A percentile compares a stretch with the other conserved stretches of the same genome.
These are phyloP conservation scores for Antarctomyces pellizariae DNA, from an alignment of 495 filamentous ascomycete genomes.

Conservation along the genomic window DNA sequence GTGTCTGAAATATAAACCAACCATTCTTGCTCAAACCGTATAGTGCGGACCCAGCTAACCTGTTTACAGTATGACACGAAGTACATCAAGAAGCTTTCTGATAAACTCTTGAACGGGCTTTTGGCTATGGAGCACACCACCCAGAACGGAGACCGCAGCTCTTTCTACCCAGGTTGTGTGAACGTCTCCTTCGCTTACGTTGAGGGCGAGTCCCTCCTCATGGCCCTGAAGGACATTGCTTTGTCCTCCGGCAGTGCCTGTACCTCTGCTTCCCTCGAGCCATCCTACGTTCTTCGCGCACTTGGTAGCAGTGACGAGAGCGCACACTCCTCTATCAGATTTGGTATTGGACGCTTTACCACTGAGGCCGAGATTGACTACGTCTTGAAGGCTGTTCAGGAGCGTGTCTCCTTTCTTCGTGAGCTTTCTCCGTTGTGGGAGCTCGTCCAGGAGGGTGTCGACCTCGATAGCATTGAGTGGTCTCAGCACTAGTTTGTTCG, in stretches of 20 bases:
- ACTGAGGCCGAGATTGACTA: constrained; percentile 93
- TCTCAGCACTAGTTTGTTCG: constrained; percentile 50
- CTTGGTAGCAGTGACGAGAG: constrained; percentile 91
- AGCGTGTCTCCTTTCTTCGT: constrained; percentile 73
- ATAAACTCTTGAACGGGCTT: constrained; percentile 58
- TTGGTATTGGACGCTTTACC: constrained; percentile 93
- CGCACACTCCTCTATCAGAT: constrained; percentile 91
- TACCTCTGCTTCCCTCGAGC: constrained; percentile 89
- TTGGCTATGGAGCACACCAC: constrained; percentile 75
- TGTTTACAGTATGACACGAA: constrained; percentile 61
- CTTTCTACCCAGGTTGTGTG: constrained; percentile 88
- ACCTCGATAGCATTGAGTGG: constrained; percentile 94
- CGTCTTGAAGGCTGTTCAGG: constrained; percentile 79
- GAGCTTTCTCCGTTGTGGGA: constrained; percentile 97
- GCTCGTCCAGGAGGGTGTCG: constrained; percentile 88
- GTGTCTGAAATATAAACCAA: constrained; percentile 8
- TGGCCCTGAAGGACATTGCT: constrained; percentile 96
- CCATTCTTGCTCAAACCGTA: neutral
- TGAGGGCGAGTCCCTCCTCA: constrained; percentile 89
- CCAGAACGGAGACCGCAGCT: constrained; percentile 65
- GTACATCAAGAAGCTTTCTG: constrained; percentile 57
- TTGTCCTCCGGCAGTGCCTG: constrained; percentile 92
- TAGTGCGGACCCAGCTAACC: constrained; percentile 13
- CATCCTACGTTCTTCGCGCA: constrained; percentile 83
- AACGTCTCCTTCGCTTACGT: constrained; percentile 98